Base-by-base conservation (phyloP, 495 filamentous ascomycete genomes). In the Podospora anserina region DNA sequence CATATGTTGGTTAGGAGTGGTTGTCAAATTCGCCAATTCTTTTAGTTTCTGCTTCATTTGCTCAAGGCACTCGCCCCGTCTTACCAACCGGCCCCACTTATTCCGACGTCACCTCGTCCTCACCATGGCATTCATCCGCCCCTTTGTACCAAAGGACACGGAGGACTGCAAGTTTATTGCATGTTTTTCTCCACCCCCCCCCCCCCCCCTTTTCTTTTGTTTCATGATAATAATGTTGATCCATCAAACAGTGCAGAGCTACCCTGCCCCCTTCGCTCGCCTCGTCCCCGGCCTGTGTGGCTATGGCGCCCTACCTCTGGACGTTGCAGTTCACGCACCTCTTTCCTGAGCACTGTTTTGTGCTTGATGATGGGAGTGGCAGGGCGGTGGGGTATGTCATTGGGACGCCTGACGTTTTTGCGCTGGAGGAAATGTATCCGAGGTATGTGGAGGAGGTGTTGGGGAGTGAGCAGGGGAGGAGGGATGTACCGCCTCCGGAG, bases 241-340 rank as follows among this genome's bases (percentile, higher is more conserved):
- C 32, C 23, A 54, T 2, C 5, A 27, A 18, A 3, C 49, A 82
- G 80, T 82, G 80, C 74, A 74, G 77, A 61, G 77, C 71, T 20
- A 82, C 80, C 68, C 78, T 81, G 54, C 74, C 77, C 19, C 78
- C 80, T 0, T 75, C 75, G 13, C 76, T 78, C 30, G 9, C 67
- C n/a, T 53, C 72, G 32, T 75, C 75, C 30, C 54, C 66, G 1
- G 65, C 44, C 30, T 77, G 71, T 44, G 53, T 66, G 58, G 59
- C 70, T 56, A 70, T 80, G 53, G 72, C 79, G 5, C 80, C 80
- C 18, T 82, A 82, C 71, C 68, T 81, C 72, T 82, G 80, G 80
- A 80, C 78, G 16, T 78, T 81, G 56, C 80, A 73, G 6, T 82
- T 79, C 74, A 81, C 78, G 28, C 71, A 74, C 64, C 77, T 82